A percentile compares a stretch with the other conserved stretches of the same genome.
phyloP scores from a whole-genome alignment of 225 moss, liverwort and hornwort species.

The Lunularia cruciata region DNA sequence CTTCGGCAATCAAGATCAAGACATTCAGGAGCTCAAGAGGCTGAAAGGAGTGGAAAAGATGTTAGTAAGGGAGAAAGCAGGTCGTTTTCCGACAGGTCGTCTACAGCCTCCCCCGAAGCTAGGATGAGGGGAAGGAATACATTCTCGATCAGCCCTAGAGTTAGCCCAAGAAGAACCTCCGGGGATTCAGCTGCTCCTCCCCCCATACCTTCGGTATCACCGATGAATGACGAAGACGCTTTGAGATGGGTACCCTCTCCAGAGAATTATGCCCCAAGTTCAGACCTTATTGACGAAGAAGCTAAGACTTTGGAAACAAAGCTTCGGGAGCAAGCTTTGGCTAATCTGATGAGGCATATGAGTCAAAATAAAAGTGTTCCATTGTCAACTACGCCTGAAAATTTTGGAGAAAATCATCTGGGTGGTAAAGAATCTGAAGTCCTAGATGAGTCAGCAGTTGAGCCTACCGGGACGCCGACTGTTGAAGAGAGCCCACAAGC shows the following conservation, averaged over 20 bases:
- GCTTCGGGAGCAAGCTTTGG: slow-evolving; percentile 28
- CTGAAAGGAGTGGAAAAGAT: not conserved
- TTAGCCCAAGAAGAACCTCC: not conserved
- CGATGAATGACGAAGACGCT: not conserved
- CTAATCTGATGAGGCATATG: slow-evolving; percentile 24
- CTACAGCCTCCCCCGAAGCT: not conserved
- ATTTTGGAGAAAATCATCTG: not conserved
- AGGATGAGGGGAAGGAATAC: not conserved
- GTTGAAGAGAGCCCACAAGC: not conserved
- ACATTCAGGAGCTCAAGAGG: slow-evolving; percentile 4
- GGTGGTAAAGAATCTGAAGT: not conserved
- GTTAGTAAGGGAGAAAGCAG: not conserved
- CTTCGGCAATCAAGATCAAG: not conserved
- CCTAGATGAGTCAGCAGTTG: too few relatives aligned
- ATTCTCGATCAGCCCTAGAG: slow-evolving; percentile 6
- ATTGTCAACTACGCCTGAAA: not conserved
- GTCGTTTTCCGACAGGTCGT: not conserved
- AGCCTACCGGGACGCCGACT: too few relatives aligned
- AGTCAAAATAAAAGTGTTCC: not conserved
- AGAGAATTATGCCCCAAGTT: not conserved
- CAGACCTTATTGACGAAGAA: slow-evolving; percentile 2
- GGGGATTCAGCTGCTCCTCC: slow-evolving; percentile 3
- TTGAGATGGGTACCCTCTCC: not conserved
- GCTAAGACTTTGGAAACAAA: slow-evolving; percentile 13
- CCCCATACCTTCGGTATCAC: not conserved